Evolutionary conservation across 306 rosid species (phyloP).

Genomic region (Abrus precatorius): DNA sequence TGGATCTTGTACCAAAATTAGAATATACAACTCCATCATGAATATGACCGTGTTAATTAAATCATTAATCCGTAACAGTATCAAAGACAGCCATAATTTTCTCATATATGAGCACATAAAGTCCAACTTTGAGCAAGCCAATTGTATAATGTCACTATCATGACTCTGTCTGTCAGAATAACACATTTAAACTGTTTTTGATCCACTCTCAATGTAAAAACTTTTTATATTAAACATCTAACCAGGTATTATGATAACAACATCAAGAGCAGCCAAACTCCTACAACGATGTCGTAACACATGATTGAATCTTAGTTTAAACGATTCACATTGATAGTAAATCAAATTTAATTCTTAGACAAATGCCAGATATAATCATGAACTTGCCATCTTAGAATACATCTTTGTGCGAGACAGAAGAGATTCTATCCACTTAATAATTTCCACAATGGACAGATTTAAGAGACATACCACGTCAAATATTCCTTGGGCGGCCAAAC

Average conservation of each 20-base stretch:
- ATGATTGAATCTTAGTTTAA: conserved; percentile 1
- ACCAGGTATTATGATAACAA: background rate
- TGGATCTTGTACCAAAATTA: background rate
- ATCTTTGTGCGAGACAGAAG: conserved; percentile 17
- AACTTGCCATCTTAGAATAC: conserved; percentile 16
- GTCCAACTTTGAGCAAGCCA: conserved; percentile 3
- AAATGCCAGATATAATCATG: conserved; percentile 26
- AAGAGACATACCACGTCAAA: conserved; percentile 76
- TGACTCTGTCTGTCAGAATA: background rate
- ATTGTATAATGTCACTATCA: background rate
- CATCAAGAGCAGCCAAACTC: background rate
- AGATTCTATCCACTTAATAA: conserved; percentile 13
- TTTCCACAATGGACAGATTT: conserved; percentile 30
- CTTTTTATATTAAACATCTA: background rate
- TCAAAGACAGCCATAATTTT: conserved; percentile 7
- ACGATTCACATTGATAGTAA: background rate
- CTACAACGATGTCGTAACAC: background rate
- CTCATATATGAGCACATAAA: background rate
- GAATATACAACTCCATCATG: conserved; percentile 8
- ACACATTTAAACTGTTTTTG: background rate
- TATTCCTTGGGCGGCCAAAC: conserved; percentile 80
- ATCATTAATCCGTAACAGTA: conserved; percentile 10
- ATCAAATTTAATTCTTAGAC: conserved; percentile 26
- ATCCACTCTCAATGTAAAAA: background rate
- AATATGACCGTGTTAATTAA: conserved; percentile 18